Evolutionary conservation across 2,329 filamentous ascomycete species (phyloP).

Genomic region (Botrytis byssoidea): DNA sequence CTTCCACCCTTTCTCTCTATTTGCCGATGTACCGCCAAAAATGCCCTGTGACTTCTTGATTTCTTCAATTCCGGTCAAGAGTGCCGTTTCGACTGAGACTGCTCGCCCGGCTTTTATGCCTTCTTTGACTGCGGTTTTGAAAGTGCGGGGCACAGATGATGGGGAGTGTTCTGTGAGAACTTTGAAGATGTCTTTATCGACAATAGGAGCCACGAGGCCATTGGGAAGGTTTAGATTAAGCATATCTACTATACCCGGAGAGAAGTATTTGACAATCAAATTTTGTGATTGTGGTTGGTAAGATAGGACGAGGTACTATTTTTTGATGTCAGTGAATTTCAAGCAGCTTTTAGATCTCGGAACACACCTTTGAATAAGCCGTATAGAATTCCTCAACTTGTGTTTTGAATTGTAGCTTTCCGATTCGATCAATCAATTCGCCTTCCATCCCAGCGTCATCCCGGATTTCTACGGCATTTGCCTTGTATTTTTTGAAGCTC

Average conservation of each 20-base stretch:
- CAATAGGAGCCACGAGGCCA: constrained; percentile 40
- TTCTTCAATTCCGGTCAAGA: constrained; percentile 33
- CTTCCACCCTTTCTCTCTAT: constrained; percentile 18
- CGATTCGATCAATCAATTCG: constrained; percentile 41
- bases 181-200: constrained; percentile 53
- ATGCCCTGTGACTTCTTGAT: constrained; percentile 27
- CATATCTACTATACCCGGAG: constrained; percentile 47
- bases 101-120: constrained; percentile 30
- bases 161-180: constrained; percentile 48
- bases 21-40: constrained; percentile 16
- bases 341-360: background rate
- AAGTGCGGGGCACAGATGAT: constrained; percentile 44
- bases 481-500: constrained; percentile 32
- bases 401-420: constrained; percentile 40
- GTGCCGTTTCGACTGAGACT: constrained; percentile 35
- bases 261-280: constrained; percentile 49
- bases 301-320: constrained; percentile 43
- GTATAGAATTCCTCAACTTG: constrained; percentile 46
- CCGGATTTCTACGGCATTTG: constrained; percentile 22
- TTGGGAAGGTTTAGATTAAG: constrained; percentile 44
- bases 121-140: constrained; percentile 47
- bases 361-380: constrained; percentile 44
- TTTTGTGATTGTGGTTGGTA: constrained; percentile 33
- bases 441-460: constrained; percentile 44
- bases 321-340: constrained; percentile 17